A percentile compares a stretch with the other conserved stretches of the same genome.
Evolutionary conservation across 495 filamentous ascomycete species (phyloP).

Genomic region (Geoglossum glabrum): DNA sequence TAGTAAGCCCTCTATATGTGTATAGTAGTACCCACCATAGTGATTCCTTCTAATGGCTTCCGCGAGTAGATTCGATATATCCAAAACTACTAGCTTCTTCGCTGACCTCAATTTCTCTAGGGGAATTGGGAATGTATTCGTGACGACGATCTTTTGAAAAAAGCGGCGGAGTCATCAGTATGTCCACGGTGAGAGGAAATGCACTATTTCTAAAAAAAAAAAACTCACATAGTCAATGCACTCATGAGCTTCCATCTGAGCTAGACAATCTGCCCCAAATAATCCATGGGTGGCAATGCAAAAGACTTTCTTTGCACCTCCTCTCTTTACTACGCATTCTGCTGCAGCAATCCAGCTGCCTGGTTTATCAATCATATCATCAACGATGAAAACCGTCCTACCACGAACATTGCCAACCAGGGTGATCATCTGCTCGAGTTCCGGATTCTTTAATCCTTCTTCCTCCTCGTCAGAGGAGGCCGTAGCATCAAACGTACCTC

Average conservation of each 20-base stretch:
- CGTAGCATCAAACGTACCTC: slow-evolving; percentile 60
- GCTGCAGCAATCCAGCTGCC: slow-evolving; percentile 97
- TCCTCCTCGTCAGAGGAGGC: slow-evolving; percentile 80
- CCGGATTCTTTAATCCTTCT: slow-evolving; percentile 47
- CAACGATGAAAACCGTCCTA: slow-evolving; percentile 76
- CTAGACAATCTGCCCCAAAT: slow-evolving; percentile 73
- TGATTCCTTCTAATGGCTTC: slow-evolving; percentile 93
- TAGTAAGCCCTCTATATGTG: slow-evolving; percentile 8
- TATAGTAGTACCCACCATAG: slow-evolving; percentile 40
- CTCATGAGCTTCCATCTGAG: slow-evolving; percentile 75
- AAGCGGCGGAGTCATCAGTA: not conserved
- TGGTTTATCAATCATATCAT: slow-evolving; percentile 97
- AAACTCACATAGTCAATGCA: slow-evolving; percentile 45
- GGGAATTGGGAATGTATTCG: slow-evolving; percentile 84
- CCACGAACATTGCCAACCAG: slow-evolving; percentile 81
- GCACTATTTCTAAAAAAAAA: not conserved
- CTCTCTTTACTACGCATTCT: slow-evolving; percentile 86
- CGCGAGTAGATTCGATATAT: slow-evolving; percentile 66
- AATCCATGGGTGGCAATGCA: slow-evolving; percentile 94
- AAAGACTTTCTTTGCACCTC: slow-evolving; percentile 81
- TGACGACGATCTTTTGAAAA: slow-evolving; percentile 54
- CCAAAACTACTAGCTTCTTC: slow-evolving; percentile 75
- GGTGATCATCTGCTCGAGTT: slow-evolving; percentile 83
- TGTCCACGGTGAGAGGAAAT: not conserved
- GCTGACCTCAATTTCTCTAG: slow-evolving; percentile 43